These are phyloP conservation scores for Rhizophora apiculata DNA, from an alignment of 345 rosid genomes.

Conservation along the genomic window DNA sequence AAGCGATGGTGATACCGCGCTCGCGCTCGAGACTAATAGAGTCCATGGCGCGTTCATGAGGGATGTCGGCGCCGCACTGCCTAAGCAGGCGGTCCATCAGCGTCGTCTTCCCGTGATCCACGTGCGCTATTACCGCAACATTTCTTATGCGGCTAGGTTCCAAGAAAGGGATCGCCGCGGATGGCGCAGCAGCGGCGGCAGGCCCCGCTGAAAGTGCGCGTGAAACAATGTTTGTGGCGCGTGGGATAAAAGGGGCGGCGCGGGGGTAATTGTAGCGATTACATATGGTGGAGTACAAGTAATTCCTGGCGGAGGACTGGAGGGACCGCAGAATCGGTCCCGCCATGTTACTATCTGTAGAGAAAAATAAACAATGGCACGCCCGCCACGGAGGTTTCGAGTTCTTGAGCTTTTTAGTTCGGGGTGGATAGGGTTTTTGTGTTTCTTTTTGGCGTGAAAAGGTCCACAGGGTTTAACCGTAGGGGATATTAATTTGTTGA, in stretches of 20 bases:
- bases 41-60: conserved; percentile 99
- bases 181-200: conserved; percentile 1
- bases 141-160: conserved; percentile 79
- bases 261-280: conserved; percentile 15
- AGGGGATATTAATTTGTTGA: too few species aligned
- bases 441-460: too few species aligned
- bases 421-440: too few species aligned
- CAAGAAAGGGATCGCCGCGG: conserved; percentile 20
- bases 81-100: conserved; percentile 94
- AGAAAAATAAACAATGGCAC: background rate
- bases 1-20: conserved; percentile 92
- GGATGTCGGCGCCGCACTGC: conserved; percentile 97
- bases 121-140: conserved; percentile 97
- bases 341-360: conserved; percentile 38
- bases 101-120: conserved; percentile 97
- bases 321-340: conserved; percentile 78
- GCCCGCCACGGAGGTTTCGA: conserved; percentile 8
- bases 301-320: conserved; percentile 49
- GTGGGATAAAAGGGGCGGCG: conserved; percentile 19
- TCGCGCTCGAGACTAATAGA: conserved; percentile 95
- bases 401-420: too few species aligned
- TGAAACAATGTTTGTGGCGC: conserved; percentile 6
- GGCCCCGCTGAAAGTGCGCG: conserved; percentile 51
- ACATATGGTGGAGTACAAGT: conserved; percentile 37
- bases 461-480: too few species aligned